Evolutionary conservation across 2,329 filamentous ascomycete species (phyloP), one percentile per base, ranked within the genome.

Genomic region (Blastomyces gilchristii): DNA sequence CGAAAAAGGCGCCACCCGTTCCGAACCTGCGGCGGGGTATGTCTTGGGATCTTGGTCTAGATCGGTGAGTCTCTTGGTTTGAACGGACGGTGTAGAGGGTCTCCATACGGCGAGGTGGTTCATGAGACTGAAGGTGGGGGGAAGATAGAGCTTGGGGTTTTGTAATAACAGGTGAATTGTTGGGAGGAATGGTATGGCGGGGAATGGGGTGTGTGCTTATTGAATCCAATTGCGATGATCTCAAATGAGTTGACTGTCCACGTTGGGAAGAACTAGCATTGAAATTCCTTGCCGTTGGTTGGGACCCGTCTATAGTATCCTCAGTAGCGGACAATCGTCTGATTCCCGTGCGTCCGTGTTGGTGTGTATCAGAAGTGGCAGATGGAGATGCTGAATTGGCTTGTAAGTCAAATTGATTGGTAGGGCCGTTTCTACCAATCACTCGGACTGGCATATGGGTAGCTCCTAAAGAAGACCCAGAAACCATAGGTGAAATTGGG

Each of bases 31-130:
- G 60, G 9, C 66, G 64, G 3, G 65, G 67, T 2, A 66, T 54
- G 39, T 66, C 68, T 49, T 69, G 65, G 14, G 69, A 70, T 41
- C 67, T 66, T 11, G 67, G 67, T 0, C 68, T 66, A 47, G 65
- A 66, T 9, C 65, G 59, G 6, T 60, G 61, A 47, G 66, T 50
- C 22, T 58, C 60, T 25, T 50, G 62, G 58, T 43, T 61, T 37
- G 53, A 57, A 49, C 56, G 45, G 47, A 37, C 28, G 39, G 28
- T 47, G 34, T 58, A 52, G n/a, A 57, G 34, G n/a, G 64, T 53
- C 59, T 64, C 59, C 52, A 64, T 34, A 62, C 61, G 39, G 56
- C 53, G 54, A 58, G 53, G 25, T 25, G 53, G 25, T 31, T 53
- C 41, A 58, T 41, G 53, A 58, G 57, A 18, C 39, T 54, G 56